Evolutionary conservation across 2,329 filamentous ascomycete genomes (phyloP).

Genomic region (Metarhizium humberi): DNA sequence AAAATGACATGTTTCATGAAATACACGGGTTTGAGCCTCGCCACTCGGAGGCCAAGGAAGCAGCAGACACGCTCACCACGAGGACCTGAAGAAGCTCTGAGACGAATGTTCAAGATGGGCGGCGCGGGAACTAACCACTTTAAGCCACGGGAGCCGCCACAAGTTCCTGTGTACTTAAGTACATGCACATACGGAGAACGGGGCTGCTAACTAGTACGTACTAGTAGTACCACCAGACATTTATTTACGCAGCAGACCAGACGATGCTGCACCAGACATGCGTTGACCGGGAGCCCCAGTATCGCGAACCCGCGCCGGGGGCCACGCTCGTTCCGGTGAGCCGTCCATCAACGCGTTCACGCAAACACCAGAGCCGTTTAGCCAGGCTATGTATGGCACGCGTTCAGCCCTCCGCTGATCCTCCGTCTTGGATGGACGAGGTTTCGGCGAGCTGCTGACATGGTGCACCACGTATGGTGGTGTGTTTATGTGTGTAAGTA

Average conservation of each 20-base stretch:
- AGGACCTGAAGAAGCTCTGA: neutral
- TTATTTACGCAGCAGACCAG: no score
- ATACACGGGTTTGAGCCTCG: no score
- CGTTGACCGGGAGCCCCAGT: no score
- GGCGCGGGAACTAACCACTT: constrained; percentile 2
- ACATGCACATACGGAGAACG: no score
- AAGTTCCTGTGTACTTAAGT: neutral
- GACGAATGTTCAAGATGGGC: neutral
- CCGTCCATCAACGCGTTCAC: constrained; percentile 5
- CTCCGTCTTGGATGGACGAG: no score
- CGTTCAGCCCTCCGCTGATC: neutral
- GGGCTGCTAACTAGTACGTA: no score
- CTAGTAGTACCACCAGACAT: no score
- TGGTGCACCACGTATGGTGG: neutral
- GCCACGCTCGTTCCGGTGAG: neutral
- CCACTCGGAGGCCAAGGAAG: neutral
- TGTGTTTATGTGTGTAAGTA: neutral
- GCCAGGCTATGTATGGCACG: neutral
- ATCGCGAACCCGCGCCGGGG: neutral
- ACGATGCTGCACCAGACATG: no score
- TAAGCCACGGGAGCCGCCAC: neutral
- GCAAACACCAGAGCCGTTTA: no score
- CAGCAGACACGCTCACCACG: neutral
- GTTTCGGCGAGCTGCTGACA: neutral
- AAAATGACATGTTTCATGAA: no score